phyloP scores from a whole-genome alignment of 1,139 yeast species.

The Geotrichum phurueaensis region DNA sequence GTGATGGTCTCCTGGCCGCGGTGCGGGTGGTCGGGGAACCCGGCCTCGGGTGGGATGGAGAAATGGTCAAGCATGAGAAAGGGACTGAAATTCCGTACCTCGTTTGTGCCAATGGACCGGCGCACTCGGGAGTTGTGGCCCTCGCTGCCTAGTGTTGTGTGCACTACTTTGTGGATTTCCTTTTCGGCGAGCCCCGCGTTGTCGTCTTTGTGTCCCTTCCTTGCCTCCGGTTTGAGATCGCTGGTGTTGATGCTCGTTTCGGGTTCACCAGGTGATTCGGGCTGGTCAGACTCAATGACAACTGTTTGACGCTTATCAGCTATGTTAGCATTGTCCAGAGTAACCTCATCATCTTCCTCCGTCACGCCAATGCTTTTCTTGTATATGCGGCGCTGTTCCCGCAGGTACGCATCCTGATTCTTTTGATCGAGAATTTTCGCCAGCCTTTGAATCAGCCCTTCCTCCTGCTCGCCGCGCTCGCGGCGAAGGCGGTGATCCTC shows the following conservation, averaged over 20 bases:
- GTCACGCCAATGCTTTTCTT: neutral
- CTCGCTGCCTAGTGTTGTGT: conserved; percentile 37
- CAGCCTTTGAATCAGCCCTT: neutral
- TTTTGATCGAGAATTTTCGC: neutral
- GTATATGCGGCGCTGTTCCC: neutral
- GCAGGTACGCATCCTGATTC: neutral
- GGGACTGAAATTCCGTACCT: conserved; percentile 70
- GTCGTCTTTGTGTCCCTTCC: neutral
- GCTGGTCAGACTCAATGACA: neutral
- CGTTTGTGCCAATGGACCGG: conserved; percentile 68
- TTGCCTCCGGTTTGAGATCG: neutral
- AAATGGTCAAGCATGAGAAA: conserved; percentile 84
- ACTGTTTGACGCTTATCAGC: neutral
- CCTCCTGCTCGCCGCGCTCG: neutral
- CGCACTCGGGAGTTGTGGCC: conserved; percentile 85
- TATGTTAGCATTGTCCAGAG: neutral
- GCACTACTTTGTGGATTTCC: neutral
- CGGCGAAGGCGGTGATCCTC: neutral
- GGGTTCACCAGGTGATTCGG: neutral
- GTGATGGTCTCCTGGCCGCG: conserved; percentile 88
- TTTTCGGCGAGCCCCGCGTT: neutral
- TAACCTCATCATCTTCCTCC: neutral
- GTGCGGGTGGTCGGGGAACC: conserved; percentile 92
- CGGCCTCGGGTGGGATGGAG: conserved; percentile 54
- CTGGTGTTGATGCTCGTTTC: neutral